Conservation (phyloP, 1,284 basidiomycete genomes). For the Hemileia vastatrix region DNA sequence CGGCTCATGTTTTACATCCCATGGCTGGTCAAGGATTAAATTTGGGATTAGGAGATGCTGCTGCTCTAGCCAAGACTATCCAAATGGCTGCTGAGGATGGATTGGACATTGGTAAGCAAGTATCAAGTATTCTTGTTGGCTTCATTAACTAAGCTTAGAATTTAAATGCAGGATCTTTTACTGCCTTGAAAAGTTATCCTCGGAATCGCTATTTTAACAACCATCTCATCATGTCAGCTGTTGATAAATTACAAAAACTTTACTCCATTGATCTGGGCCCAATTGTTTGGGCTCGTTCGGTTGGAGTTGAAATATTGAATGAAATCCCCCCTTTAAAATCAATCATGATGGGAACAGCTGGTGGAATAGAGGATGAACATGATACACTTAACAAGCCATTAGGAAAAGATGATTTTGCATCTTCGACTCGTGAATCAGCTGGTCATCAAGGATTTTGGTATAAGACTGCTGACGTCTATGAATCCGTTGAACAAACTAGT, state of each 20-base stretch:
- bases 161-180: constrained; percentile 57
- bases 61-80: constrained; percentile 3
- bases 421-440: neutral
- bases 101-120: constrained; percentile 11
- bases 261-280: constrained; percentile 60
- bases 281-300: constrained; percentile 72
- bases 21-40: constrained; percentile 97
- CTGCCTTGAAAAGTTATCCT: constrained; percentile 64
- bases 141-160: neutral
- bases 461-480: constrained; percentile 1
- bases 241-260: constrained; percentile 79
- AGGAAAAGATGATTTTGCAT: no score
- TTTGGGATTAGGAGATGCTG: constrained; percentile 71
- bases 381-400: no score
- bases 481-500: constrained; percentile 8
- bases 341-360: constrained; percentile 70
- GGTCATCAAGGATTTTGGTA: neutral
- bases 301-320: constrained; percentile 81
- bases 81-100: constrained; percentile 10
- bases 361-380: constrained; percentile 46
- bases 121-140: neutral
- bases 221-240: constrained; percentile 67
- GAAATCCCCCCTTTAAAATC: constrained; percentile 72
- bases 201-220: constrained; percentile 72
- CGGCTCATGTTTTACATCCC: constrained; percentile 89